Evolutionary conservation across 176 grass and related monocot species (phyloP).

Genomic region (Tuctoria greenei): DNA sequence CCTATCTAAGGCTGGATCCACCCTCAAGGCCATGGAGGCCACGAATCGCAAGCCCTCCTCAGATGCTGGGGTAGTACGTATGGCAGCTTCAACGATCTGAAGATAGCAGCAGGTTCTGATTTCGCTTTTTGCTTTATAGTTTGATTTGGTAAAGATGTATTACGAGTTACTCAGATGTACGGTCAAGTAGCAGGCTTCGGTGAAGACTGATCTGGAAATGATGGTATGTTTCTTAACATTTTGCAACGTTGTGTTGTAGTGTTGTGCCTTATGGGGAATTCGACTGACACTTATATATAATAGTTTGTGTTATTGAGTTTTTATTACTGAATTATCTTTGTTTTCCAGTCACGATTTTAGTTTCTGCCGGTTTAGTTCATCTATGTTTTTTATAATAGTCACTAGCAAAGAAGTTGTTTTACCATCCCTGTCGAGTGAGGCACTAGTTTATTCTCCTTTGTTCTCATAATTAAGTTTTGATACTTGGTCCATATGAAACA

Average conservation of each 20-base stretch:
- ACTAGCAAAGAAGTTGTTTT: no score
- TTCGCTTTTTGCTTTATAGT: background rate
- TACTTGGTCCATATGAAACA: conserved; percentile 26
- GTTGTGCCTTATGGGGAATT: no score
- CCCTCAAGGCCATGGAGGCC: conserved; percentile 42
- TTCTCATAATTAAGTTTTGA: conserved; percentile 7
- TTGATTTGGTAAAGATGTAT: conserved; percentile 6
- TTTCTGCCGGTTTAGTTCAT: no score
- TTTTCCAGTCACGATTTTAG: no score
- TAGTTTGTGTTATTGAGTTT: no score
- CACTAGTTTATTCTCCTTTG: conserved; percentile 30
- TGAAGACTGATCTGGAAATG: conserved; percentile 92
- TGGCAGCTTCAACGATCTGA: conserved; percentile 85
- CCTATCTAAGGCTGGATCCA: conserved; percentile 58
- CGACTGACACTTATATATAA: no score
- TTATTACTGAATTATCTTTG: no score
- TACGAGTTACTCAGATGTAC: conserved; percentile 31
- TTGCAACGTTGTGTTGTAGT: conserved; percentile 2
- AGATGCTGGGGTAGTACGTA: conserved; percentile 66
- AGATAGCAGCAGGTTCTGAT: conserved; percentile 75
- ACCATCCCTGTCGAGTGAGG: conserved; percentile 16
- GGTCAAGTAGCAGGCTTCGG: conserved; percentile 85
- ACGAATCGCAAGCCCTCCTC: conserved; percentile 50
- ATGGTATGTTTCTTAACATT: conserved; percentile 57
- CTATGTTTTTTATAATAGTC: no score